Base-by-base conservation (phyloP, 106 monocot species). In the Phalaenopsis equestris region DNA sequence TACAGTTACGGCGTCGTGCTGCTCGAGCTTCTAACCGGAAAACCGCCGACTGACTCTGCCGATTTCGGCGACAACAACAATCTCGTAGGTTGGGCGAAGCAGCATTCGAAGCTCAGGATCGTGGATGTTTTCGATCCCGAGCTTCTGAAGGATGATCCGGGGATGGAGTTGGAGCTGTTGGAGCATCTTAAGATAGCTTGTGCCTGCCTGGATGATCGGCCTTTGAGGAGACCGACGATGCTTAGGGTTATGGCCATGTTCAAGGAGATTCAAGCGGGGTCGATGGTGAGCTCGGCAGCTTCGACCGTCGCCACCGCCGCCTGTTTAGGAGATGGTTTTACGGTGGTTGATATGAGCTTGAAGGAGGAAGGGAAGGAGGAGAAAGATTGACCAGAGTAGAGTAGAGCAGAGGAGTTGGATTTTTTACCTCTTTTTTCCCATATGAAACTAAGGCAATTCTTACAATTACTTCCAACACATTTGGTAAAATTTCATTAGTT, bases 1-100 rank as follows among this genome's bases (percentile, higher is more conserved):
- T 96, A 96, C 86, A 93, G 93, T 81, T 96, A 91, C 78, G 95
- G 95, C 3, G 95, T 96, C 3, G 91, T 96, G 5, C 58, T 96
- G 75, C 89, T 96, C 0, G 95, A 96, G 83, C 81, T 96, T 45
- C 87, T 96, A 56, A 91, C 95, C 15, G 95, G 95, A 77, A 81
- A 80, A 78, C 82, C 80, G 79, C 93, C 95, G 1, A 96, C 91
- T 1, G 91, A 96, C 52, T 89, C 91, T 0, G 17, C 93, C 5
- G 93, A 96, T 16, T 96, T 93, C 36, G 93, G 95, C 4, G 95
- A 96, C 68, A 89, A 88, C 18, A 96, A 89, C 21, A 96, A 96
- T 61, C 74, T 96, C 19, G 95, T 93, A 2, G 93, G 89, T 23
- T 96, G 95, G 95, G 93, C 91, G 11, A 96, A 88, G 72, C 93